Evolutionary conservation across 2,329 filamentous ascomycete genomes (phyloP).

Genomic region (Sporothrix brasiliensis): DNA sequence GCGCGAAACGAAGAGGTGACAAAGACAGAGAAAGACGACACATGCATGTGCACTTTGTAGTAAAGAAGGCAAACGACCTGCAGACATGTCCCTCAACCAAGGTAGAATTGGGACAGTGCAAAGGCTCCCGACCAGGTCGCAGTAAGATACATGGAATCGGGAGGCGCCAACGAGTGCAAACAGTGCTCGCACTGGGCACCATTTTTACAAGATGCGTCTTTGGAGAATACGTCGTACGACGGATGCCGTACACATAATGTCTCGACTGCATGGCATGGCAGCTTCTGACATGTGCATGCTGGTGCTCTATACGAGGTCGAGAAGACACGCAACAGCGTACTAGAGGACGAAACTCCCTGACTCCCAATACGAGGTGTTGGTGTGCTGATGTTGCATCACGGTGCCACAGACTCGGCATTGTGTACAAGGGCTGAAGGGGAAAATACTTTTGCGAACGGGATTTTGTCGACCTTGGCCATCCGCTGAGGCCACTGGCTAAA

Average conservation of each 20-base stretch:
- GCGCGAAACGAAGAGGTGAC: background rate
- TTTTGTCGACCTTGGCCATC: conserved; percentile 8
- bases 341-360: background rate
- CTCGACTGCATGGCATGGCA: conserved; percentile 17
- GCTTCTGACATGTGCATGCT: background rate
- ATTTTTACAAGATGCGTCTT: background rate
- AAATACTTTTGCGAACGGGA: background rate
- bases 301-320: background rate
- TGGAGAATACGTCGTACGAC: background rate
- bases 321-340: background rate
- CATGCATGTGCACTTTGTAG: background rate
- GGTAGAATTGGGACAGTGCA: background rate
- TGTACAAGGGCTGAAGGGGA: background rate
- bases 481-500: conserved; percentile 12
- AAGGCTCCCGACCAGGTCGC: background rate
- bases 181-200: background rate
- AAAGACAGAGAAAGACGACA: background rate
- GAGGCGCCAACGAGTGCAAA: background rate
- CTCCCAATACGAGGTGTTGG: conserved; percentile 18
- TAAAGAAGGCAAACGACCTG: background rate
- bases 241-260: no score
- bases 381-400: background rate
- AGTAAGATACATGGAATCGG: background rate
- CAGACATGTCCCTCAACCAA: conserved; percentile 3
- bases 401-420: no score